These are phyloP conservation scores for Gynandropsis gynandra DNA, from an alignment of 345 rosid species.

Conservation along the genomic window DNA sequence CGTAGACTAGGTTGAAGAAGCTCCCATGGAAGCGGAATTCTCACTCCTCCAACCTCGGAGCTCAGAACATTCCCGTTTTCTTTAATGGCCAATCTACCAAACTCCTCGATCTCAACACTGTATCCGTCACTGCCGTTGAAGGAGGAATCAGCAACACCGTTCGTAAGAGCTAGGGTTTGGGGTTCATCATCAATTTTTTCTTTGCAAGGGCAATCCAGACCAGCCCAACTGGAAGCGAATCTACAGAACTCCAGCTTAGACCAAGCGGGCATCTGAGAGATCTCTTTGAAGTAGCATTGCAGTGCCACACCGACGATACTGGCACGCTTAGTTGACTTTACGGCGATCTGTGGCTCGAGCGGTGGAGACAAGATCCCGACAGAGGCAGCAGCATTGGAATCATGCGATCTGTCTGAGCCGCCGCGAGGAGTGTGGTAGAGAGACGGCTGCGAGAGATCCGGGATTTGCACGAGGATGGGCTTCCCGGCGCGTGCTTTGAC, in stretches of 20 bases:
- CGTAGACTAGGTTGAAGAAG: constrained; percentile 68
- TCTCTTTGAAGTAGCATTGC: constrained; percentile 72
- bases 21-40: constrained; percentile 96
- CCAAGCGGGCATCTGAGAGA: constrained; percentile 84
- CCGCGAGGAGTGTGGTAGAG: constrained; percentile 75
- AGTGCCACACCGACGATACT: constrained; percentile 56
- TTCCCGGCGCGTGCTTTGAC: constrained; percentile 78
- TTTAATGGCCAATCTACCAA: constrained; percentile 35
- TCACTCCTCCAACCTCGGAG: constrained; percentile 35
- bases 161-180: constrained; percentile 21
- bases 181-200: constrained; percentile 37
- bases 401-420: constrained; percentile 33
- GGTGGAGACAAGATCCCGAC: constrained; percentile 57
- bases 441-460: constrained; percentile 86
- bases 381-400: constrained; percentile 19
- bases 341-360: constrained; percentile 67
- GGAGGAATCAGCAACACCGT: constrained; percentile 17
- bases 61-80: constrained; percentile 21
- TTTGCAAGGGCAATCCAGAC: constrained; percentile 68
- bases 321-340: constrained; percentile 77
- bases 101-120: constrained; percentile 30
- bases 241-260: constrained; percentile 77
- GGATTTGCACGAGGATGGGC: constrained; percentile 56
- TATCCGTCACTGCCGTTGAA: constrained; percentile 26
- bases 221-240: constrained; percentile 70